Evolutionary conservation across 805 yeast genomes (phyloP).

Genomic region (Saturnispora serradocipensis): DNA sequence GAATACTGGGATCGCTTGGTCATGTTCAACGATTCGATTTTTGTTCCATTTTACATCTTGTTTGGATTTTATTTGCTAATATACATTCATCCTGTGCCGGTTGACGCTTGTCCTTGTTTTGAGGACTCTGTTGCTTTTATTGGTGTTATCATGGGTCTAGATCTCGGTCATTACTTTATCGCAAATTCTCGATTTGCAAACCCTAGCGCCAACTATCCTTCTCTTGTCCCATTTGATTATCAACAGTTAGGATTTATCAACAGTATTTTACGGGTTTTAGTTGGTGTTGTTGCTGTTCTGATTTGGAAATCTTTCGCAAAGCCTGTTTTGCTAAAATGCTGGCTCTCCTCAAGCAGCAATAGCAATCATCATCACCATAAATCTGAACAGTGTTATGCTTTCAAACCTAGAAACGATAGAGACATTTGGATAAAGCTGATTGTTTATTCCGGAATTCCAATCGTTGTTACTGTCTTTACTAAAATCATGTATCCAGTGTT

Average conservation of each 20-base stretch:
- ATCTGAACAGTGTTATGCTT: constrained; percentile 33
- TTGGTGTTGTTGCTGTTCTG: constrained; percentile 57
- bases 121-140: constrained; percentile 91
- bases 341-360: constrained; percentile 30
- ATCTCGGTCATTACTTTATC: constrained; percentile 44
- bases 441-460: constrained; percentile 75
- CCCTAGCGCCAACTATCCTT: constrained; percentile 9
- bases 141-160: constrained; percentile 78
- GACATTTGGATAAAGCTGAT: constrained; percentile 69
- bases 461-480: constrained; percentile 33
- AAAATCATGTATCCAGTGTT: constrained; percentile 2
- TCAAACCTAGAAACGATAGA: constrained; percentile 56
- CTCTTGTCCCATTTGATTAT: constrained; percentile 34
- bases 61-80: constrained; percentile 41
- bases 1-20: constrained; percentile 39
- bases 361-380: neutral
- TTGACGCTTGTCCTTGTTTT: constrained; percentile 92
- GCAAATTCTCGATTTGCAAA: constrained; percentile 14
- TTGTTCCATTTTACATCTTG: constrained; percentile 32
- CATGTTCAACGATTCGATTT: constrained; percentile 14
- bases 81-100: constrained; percentile 70
- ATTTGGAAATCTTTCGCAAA: constrained; percentile 71
- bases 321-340: constrained; percentile 45
- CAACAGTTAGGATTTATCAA: constrained; percentile 34
- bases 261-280: constrained; percentile 37